phyloP scores from a whole-genome alignment of 768 basidiomycete species.

The Pulveroboletus sp. region DNA sequence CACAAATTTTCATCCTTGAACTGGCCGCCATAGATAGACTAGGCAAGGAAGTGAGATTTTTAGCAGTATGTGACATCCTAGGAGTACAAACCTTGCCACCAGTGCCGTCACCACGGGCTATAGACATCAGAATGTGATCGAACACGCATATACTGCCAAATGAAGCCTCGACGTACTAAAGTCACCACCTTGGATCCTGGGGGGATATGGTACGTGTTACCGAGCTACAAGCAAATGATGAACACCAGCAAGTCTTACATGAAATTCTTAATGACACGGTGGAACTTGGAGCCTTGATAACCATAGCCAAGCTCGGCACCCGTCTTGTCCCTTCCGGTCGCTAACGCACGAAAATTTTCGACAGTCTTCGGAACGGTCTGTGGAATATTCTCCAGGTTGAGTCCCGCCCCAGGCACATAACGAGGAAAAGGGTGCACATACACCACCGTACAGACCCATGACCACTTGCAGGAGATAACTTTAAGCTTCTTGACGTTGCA shows the following conservation, averaged over 20 bases:
- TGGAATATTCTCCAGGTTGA: neutral
- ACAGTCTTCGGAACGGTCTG: conserved; percentile 94
- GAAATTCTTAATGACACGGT: conserved; percentile 92
- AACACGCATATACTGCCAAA: conserved; percentile 13
- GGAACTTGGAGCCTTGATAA: conserved; percentile 95
- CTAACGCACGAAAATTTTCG: conserved; percentile 95
- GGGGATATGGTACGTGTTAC: conserved; percentile 1
- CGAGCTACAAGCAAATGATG: neutral
- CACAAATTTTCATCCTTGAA: conserved; percentile 98
- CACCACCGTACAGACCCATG: conserved; percentile 88
- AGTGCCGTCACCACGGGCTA: conserved; percentile 82
- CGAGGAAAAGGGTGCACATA: conserved; percentile 32
- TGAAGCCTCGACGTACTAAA: conserved; percentile 62
- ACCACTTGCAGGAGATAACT: conserved; percentile 45
- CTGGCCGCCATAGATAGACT: conserved; percentile 87
- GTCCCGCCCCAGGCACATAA: neutral
- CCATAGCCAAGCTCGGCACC: conserved; percentile 70
- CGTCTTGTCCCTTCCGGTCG: conserved; percentile 74
- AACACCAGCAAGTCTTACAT: conserved; percentile 48
- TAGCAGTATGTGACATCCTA: neutral
- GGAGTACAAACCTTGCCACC: conserved; percentile 68
- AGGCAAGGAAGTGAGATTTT: conserved; percentile 1
- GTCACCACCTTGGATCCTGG: conserved; percentile 96
- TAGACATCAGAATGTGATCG: conserved; percentile 7
- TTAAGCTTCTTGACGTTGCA: conserved; percentile 1